Evolutionary conservation across 768 basidiomycete genomes (phyloP).

Genomic region (Podaxis sp.): DNA sequence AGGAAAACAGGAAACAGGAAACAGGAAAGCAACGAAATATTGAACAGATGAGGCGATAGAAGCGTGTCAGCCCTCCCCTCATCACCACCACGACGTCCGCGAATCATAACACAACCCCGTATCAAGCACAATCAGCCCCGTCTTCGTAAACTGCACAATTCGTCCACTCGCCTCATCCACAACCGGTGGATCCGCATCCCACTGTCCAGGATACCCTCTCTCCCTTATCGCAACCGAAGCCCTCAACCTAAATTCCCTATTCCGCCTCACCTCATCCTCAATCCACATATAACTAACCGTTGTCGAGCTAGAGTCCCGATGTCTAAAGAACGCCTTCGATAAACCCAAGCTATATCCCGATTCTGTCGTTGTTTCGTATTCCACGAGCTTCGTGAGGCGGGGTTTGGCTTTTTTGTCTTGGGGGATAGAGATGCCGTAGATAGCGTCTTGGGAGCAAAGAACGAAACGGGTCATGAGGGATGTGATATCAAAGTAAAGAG

Average conservation of each 20-base stretch:
- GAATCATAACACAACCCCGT: constrained; percentile 13
- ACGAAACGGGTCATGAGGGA: constrained; percentile 14
- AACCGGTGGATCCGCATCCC: constrained; percentile 15
- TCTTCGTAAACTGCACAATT: constrained; percentile 17
- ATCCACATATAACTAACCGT: constrained; percentile 15
- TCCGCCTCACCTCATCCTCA: constrained; percentile 15
- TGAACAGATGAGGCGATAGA: background rate
- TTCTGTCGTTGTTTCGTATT: constrained; percentile 15
- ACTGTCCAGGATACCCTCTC: constrained; percentile 16
- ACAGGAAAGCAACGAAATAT: background rate
- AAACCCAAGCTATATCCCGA: constrained; percentile 12
- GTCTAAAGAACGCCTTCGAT: constrained; percentile 14
- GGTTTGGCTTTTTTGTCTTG: constrained; percentile 14
- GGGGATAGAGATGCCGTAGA: constrained; percentile 16
- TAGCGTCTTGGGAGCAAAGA: constrained; percentile 12
- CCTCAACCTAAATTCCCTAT: constrained; percentile 15
- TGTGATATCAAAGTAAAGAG: constrained; percentile 9
- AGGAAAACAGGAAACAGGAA: background rate
- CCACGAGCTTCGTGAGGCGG: constrained; percentile 14
- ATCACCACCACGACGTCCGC: constrained; percentile 8
- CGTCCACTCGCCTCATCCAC: constrained; percentile 14
- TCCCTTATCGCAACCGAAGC: constrained; percentile 16
- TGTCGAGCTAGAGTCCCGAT: constrained; percentile 14
- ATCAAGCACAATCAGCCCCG: constrained; percentile 16
- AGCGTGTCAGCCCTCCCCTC: background rate